Evolutionary conservation across 164 flowering plant genomes (phyloP).

Genomic region (Annona cherimola): DNA sequence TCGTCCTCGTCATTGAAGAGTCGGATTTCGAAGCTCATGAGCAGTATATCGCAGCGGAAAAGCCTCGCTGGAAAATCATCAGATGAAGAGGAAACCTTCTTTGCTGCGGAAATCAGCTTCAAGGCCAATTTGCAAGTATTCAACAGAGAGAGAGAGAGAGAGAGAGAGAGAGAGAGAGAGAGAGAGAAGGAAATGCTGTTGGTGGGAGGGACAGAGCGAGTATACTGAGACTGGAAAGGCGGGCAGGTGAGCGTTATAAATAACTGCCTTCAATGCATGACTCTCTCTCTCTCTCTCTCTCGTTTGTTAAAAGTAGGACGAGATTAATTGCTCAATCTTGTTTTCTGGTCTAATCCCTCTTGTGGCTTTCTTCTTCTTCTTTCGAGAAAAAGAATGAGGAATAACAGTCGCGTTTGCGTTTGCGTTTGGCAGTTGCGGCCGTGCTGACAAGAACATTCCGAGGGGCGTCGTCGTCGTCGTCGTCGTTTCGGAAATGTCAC

Average conservation of each 20-base stretch:
- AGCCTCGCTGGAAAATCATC: not conserved
- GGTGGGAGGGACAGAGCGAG: constrained; percentile 7
- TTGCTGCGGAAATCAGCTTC: not conserved
- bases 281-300: constrained; percentile 5
- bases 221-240: constrained; percentile 28
- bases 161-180: not conserved
- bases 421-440: not conserved
- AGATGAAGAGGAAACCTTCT: not conserved
- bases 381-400: not conserved
- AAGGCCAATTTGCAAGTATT: not conserved
- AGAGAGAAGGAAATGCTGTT: not conserved
- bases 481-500: not conserved
- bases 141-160: not conserved
- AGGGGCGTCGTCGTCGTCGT: too few relatives aligned
- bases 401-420: not conserved
- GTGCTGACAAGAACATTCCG: not conserved
- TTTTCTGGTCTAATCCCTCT: not conserved
- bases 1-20: not conserved
- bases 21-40: not conserved
- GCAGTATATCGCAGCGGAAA: not conserved
- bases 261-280: constrained; percentile 15
- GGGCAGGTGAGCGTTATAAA: constrained; percentile 39
- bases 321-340: not conserved
- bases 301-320: not conserved
- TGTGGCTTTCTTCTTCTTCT: not conserved